Evolutionary conservation across 2,329 filamentous ascomycete genomes (phyloP), one percentile per base, ranked within the genome.

Genomic region (Plenodomus biglobosus): DNA sequence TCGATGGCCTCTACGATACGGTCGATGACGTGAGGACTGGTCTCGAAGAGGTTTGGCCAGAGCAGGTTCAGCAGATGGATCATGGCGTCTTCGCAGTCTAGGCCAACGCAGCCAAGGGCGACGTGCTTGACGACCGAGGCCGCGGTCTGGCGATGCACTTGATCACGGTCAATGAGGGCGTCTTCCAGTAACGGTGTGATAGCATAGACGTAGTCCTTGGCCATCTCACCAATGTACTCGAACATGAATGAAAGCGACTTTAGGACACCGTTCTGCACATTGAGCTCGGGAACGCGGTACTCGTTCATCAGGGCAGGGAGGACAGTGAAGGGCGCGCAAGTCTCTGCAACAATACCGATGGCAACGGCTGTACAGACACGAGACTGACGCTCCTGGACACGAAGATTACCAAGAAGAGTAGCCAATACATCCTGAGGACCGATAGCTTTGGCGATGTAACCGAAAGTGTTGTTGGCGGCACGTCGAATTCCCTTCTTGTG

Each of bases 251-350:
- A 95, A 44, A 99, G 81, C 4, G 92, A 92, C 73, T 99, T 99
- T 69, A 99, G 85, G 27, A 99, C 94, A 76, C 94, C 94, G 62
- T 99, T 99, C 72, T 99, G 94, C 20, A 99, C 94, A 70, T 99
- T 99, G 59, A 99, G 86, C 75, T 99, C 94, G 0, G 94, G 94
- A 8, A 99, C 94, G 44, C 94, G 88, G 74, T 99, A 99, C 73
- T 99, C 94, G 76, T 99, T 99, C 95, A 99, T 99, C 53, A 99
- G 78, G 2, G 94, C 94, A 0, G 94, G 94, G n/a, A 99, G 85
- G 3, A 99, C 94, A 0, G 94, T 99, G 75, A 99, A 99, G 0
- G 95, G 94, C 4, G 92, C 94, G 70, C 94, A 99, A 27, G 94
- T 99, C 76, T 99, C 94, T 40, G 94, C 94, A 4, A 99, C 94